A percentile compares a stretch with the other conserved stretches of the same genome.
These are phyloP conservation scores for Xanthoceras sorbifolium DNA, from an alignment of 345 rosid species.

Conservation along the genomic window DNA sequence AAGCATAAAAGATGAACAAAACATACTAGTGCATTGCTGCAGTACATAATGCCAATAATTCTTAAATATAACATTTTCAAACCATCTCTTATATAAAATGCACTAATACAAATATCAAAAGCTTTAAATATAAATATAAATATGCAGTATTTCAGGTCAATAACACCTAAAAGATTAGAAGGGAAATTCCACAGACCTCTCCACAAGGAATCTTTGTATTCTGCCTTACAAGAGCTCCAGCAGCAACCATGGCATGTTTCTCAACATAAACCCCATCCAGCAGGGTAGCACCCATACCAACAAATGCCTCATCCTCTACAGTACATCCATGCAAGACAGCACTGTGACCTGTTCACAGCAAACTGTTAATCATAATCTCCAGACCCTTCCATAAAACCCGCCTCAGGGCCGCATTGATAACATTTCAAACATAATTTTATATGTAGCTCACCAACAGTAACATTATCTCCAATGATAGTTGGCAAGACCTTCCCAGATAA, in stretches of 20 bases:
- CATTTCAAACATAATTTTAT: background rate
- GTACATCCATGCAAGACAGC: constrained; percentile 89
- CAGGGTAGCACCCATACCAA: constrained; percentile 79
- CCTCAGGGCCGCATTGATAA: background rate
- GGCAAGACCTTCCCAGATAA: constrained; percentile 81
- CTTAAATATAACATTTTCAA: background rate
- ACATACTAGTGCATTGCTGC: background rate
- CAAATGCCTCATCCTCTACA: constrained; percentile 82
- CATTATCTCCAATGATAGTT: constrained; percentile 73
- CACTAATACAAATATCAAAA: constrained; percentile 1
- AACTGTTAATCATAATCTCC: constrained; percentile 12
- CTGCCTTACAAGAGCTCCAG: constrained; percentile 93
- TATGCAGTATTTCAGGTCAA: constrained; percentile 2
- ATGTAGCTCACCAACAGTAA: constrained; percentile 62
- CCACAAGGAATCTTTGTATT: constrained; percentile 80
- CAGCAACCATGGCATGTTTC: constrained; percentile 90
- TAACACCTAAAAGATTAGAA: background rate
- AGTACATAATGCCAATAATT: background rate
- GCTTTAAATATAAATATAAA: background rate
- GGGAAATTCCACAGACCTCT: constrained; percentile 53
- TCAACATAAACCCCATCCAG: constrained; percentile 88
- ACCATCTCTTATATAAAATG: background rate
- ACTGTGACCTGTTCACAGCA: constrained; percentile 66
- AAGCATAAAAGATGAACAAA: background rate
- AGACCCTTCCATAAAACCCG: constrained; percentile 7